Evolutionary conservation across 2,329 filamentous ascomycete genomes (phyloP), one percentile per base, ranked within the genome.

Genomic region (Amylocarpus encephaloides): DNA sequence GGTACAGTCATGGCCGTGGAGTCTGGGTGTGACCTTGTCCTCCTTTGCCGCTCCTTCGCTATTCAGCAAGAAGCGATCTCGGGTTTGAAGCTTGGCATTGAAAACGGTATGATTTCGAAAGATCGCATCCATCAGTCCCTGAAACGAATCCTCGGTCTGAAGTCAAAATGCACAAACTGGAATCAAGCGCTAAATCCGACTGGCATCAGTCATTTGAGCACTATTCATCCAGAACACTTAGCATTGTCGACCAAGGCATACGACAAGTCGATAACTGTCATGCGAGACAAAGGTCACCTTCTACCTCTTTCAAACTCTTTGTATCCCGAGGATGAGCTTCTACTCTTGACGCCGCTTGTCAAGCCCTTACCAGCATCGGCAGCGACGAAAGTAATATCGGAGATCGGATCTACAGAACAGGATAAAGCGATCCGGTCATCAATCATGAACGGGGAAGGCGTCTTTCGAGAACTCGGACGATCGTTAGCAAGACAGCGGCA

Each of bases 1-100:
- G 93, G 93, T 11, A 95, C 92, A 0, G 89, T 97, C 60, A 96
- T 96, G 90, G 93, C 93, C 3, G 88, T 96, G 45, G 93, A 95
- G 66, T 92, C 93, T 30, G 93, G 93, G 12, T 97, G 93, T 65
- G 93, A 98, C 67, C 73, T 97, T 47, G 82, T 96, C 5, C 78
- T 96, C 5, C 78, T 96, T 1, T 97, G 91, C 62, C 83, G 90
- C 40, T 90, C 89, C 5, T 94, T 90, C 60, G 83, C 87, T 34
- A 85, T 92, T 16, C 91, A 97, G 66, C 81, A 93, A 57, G 92
- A 97, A 68, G 92, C 91, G 6, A 88, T 98, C 62, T 87, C 86
- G 33, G 92, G 91, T 0, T 74, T 97, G 43, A 94, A 93, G 64
- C 75, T 95, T 9, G 91, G 91, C 0, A 80, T 95, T 30, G 89